phyloP scores from a whole-genome alignment of 192 early-diverging fungal species.

The Linnemannia zychae region DNA sequence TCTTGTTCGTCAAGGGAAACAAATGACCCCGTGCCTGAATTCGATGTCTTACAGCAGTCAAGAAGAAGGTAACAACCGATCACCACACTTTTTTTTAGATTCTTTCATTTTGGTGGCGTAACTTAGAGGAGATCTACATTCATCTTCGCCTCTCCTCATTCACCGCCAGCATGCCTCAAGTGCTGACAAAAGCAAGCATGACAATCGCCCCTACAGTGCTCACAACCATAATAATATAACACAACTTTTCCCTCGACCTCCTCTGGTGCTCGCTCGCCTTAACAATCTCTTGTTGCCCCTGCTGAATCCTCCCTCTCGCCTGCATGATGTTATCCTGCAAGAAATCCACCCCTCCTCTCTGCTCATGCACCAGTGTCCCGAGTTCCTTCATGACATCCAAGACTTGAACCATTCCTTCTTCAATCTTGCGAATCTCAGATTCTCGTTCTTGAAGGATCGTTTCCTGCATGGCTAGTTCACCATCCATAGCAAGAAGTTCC shows the following conservation, averaged over 20 bases:
- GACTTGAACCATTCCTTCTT: slow-evolving; percentile 39
- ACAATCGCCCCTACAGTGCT: slow-evolving; percentile 43
- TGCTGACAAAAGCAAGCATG: slow-evolving; percentile 37
- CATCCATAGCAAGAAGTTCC: slow-evolving; percentile 42
- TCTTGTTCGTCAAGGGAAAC: not conserved
- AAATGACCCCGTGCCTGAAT: not conserved
- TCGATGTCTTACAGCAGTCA: too few relatives aligned
- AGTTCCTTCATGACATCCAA: slow-evolving; percentile 51
- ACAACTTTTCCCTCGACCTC: slow-evolving; percentile 40
- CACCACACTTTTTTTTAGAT: not conserved
- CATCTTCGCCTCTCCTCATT: not conserved
- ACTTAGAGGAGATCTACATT: not conserved
- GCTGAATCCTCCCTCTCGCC: slow-evolving; percentile 24
- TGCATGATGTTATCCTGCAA: slow-evolving; percentile 55
- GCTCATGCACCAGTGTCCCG: slow-evolving; percentile 40
- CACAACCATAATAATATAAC: slow-evolving; percentile 34
- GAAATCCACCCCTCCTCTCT: slow-evolving; percentile 37
- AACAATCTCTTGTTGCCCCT: slow-evolving; percentile 39
- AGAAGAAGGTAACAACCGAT: too few relatives aligned
- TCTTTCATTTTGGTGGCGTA: not conserved
- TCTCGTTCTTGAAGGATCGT: slow-evolving; percentile 42
- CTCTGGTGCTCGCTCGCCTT: slow-evolving; percentile 54
- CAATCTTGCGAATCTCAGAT: slow-evolving; percentile 40
- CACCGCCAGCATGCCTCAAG: not conserved
- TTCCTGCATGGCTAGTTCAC: slow-evolving; percentile 45